These are phyloP conservation scores for Suhomyces sp. DNA, from an alignment of 805 yeast genomes.

Conservation along the genomic window DNA sequence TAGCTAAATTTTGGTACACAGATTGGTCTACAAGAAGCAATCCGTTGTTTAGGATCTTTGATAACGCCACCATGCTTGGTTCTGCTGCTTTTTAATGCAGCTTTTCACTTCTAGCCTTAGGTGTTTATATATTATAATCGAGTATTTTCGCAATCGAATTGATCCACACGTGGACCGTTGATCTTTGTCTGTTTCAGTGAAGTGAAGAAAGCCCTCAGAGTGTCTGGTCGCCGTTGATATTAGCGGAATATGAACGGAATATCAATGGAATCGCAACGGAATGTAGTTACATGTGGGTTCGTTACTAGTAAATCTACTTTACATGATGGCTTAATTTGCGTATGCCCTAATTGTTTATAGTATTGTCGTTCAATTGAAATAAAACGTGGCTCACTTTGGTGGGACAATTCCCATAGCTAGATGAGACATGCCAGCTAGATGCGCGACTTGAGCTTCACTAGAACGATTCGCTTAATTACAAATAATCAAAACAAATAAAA, in stretches of 20 bases:
- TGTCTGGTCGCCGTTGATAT: not conserved
- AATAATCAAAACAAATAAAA: not conserved
- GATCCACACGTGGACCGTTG: not conserved
- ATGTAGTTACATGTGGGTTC: not conserved
- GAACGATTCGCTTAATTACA: not conserved
- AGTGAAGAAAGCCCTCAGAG: not conserved
- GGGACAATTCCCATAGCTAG: not conserved
- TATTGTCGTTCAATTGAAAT: not conserved
- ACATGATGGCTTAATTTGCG: not conserved
- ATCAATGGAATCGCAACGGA: too few relatives aligned
- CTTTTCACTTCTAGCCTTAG: not conserved
- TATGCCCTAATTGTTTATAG: not conserved
- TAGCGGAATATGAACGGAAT: not conserved
- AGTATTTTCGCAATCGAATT: not conserved
- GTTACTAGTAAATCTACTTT: not conserved
- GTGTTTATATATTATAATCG: not conserved
- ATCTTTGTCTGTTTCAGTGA: not conserved
- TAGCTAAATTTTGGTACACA: slow-evolving; percentile 22
- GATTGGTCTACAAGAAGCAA: slow-evolving; percentile 21
- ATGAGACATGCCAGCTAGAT: not conserved
- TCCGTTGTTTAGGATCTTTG: slow-evolving; percentile 22
- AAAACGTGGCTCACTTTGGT: not conserved
- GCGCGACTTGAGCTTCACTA: not conserved
- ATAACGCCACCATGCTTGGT: slow-evolving; percentile 17
- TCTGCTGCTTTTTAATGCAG: not conserved